Percentiles rank a stretch among this genome's conserved stretches.
Conservation (phyloP, 139 green algal species). For the Nannochloris sp. region DNA sequence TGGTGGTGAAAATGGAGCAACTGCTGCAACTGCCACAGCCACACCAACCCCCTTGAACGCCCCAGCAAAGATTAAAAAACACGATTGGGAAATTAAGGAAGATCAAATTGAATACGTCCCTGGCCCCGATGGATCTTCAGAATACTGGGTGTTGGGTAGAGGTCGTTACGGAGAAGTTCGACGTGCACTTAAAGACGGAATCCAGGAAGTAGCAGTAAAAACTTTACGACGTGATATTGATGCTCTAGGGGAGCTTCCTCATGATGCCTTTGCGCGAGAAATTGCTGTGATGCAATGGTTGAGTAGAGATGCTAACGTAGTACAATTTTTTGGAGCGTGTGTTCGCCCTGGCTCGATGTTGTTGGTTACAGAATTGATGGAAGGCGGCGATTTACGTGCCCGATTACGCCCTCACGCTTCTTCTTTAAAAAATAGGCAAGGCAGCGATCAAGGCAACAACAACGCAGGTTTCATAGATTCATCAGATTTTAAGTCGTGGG, state of each 20-base stretch:
- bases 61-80: background rate
- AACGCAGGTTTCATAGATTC: too few species aligned
- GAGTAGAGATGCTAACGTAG: too few species aligned
- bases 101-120: background rate
- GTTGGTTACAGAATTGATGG: too few species aligned
- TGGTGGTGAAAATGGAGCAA: too few species aligned
- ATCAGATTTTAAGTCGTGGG: background rate
- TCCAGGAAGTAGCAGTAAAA: conserved; percentile 24
- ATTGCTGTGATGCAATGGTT: too few species aligned
- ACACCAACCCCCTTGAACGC: background rate
- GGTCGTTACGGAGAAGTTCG: conserved; percentile 3
- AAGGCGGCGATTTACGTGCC: background rate
- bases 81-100: background rate
- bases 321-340: too few species aligned
- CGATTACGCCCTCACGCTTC: too few species aligned
- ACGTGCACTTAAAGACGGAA: conserved; percentile 4
- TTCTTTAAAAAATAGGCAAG: too few species aligned
- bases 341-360: too few species aligned
- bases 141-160: background rate
- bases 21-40: background rate
- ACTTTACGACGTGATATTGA: background rate
- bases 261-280: too few species aligned
- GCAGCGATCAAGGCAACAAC: too few species aligned
- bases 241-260: too few species aligned
- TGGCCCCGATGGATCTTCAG: background rate